A percentile compares a stretch with the other conserved stretches of the same genome.
Evolutionary conservation across 768 basidiomycete species (phyloP).

Genomic region (Tremella yokohamensis): DNA sequence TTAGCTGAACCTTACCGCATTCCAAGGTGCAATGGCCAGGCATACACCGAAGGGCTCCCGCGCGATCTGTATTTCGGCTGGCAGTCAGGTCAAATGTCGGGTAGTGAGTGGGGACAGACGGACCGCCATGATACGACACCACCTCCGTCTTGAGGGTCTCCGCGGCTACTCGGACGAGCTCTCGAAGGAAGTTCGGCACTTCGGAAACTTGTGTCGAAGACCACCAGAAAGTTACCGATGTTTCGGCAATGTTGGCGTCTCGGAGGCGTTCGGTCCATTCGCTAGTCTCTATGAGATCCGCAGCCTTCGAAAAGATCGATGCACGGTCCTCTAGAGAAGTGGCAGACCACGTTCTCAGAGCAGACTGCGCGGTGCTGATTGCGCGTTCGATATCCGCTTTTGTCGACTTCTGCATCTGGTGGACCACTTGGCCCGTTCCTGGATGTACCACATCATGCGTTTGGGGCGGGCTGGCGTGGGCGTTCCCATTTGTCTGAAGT

Average conservation of each 20-base stretch:
- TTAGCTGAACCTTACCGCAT: neutral
- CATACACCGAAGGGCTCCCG: neutral
- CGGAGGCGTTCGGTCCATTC: neutral
- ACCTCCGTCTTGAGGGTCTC: neutral
- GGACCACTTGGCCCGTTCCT: neutral
- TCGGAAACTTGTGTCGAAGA: neutral
- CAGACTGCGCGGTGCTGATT: neutral
- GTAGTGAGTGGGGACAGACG: too few relatives aligned
- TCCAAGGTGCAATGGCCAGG: slow-evolving; percentile 1
- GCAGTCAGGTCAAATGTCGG: neutral
- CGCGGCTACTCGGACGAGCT: neutral
- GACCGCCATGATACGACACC: neutral
- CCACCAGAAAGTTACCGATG: neutral
- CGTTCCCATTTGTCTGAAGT: too few relatives aligned
- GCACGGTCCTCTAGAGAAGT: neutral
- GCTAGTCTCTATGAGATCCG: neutral
- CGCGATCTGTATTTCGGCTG: neutral
- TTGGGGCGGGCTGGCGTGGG: too few relatives aligned
- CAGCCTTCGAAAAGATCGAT: neutral
- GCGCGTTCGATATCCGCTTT: neutral
- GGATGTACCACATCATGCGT: neutral
- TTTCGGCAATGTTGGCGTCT: neutral
- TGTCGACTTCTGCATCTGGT: neutral
- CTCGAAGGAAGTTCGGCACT: neutral
- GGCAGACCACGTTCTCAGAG: neutral